These are phyloP conservation scores for Globisporangium emineosum DNA, from an alignment of 352 stramenopile genomes.

Conservation along the genomic window DNA sequence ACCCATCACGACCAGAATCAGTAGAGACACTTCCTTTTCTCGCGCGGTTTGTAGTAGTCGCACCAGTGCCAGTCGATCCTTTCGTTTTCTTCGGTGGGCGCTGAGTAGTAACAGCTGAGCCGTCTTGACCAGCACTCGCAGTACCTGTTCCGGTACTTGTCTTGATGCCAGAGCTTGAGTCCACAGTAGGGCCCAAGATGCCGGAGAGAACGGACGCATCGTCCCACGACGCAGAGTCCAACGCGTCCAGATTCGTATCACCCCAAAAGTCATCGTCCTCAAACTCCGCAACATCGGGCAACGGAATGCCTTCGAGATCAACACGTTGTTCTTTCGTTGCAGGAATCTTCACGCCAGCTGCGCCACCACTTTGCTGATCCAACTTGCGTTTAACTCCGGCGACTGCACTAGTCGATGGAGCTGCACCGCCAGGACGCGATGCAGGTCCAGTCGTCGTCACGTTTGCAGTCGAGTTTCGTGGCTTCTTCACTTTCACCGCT, in stretches of 20 bases:
- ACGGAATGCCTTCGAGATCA: slow-evolving; percentile 73
- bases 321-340: slow-evolving; percentile 71
- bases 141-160: slow-evolving; percentile 16
- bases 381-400: slow-evolving; percentile 68
- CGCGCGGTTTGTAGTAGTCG: slow-evolving; percentile 20
- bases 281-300: slow-evolving; percentile 70
- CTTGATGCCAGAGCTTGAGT: slow-evolving; percentile 25
- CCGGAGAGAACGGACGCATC: slow-evolving; percentile 66
- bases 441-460: slow-evolving; percentile 10
- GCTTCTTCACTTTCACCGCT: slow-evolving; percentile 59
- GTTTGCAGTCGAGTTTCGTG: slow-evolving; percentile 25
- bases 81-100: slow-evolving; percentile 65
- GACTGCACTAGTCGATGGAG: slow-evolving; percentile 1
- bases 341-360: slow-evolving; percentile 1
- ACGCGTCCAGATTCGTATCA: slow-evolving; percentile 79
- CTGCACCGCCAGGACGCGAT: slow-evolving; percentile 15
- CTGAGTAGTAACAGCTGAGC: slow-evolving; percentile 17
- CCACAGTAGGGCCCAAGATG: slow-evolving; percentile 43
- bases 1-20: slow-evolving; percentile 52
- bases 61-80: slow-evolving; percentile 21
- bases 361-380: slow-evolving; percentile 32
- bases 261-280: slow-evolving; percentile 86
- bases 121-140: slow-evolving; percentile 18
- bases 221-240: slow-evolving; percentile 83
- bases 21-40: slow-evolving; percentile 62